phyloP scores from a whole-genome alignment of 2,329 filamentous ascomycete species.

The Albifimbria verrucaria region DNA sequence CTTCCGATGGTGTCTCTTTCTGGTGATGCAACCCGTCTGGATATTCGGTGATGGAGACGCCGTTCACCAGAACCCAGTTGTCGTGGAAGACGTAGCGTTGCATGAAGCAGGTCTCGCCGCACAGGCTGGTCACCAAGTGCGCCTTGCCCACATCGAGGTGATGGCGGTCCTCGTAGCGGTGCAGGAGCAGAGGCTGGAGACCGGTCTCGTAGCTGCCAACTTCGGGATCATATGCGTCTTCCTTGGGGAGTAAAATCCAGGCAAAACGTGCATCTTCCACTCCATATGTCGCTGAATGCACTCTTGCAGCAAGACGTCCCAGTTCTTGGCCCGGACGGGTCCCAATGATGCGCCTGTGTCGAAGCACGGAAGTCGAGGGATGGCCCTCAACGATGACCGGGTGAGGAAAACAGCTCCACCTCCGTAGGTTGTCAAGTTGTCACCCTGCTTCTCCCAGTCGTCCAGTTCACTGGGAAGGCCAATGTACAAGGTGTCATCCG shows the following conservation, averaged over 20 bases:
- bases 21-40: constrained; percentile 28
- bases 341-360: constrained; percentile 12
- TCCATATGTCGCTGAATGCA: constrained; percentile 34
- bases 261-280: constrained; percentile 37
- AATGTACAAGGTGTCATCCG: constrained; percentile 32
- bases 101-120: constrained; percentile 44
- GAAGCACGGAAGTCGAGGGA: constrained; percentile 36
- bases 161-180: constrained; percentile 35
- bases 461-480: constrained; percentile 40
- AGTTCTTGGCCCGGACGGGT: constrained; percentile 23
- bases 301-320: constrained; percentile 39
- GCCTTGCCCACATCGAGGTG: constrained; percentile 36
- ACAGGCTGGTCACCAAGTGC: constrained; percentile 38
- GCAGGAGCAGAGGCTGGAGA: constrained; percentile 36
- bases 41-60: constrained; percentile 42
- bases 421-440: constrained; percentile 37
- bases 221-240: constrained; percentile 24
- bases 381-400: constrained; percentile 25
- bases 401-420: constrained; percentile 43
- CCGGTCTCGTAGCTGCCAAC: constrained; percentile 35
- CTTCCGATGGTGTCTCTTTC: constrained; percentile 7
- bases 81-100: constrained; percentile 43
- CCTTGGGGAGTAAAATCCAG: constrained; percentile 37
- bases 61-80: constrained; percentile 46
- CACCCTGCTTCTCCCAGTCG: constrained; percentile 38